A percentile compares a stretch with the other conserved stretches of the same genome.
These are phyloP conservation scores for Gliomastix tumulicola DNA, from an alignment of 2,329 filamentous ascomycete genomes.

Conservation along the genomic window DNA sequence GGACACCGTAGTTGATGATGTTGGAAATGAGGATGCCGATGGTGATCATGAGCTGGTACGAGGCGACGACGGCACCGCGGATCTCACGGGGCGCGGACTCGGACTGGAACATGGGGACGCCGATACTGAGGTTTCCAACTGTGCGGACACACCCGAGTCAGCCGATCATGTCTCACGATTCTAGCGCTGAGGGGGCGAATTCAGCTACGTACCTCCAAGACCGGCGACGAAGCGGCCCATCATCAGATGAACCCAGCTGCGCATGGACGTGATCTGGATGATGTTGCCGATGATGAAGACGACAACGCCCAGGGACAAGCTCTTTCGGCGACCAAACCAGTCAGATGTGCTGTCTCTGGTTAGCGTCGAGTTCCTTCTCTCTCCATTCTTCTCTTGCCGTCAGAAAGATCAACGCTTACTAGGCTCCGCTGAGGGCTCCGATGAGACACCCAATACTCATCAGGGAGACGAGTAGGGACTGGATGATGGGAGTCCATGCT, in stretches of 20 bases:
- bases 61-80: constrained; percentile 57
- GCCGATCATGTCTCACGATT: too few species aligned
- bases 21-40: constrained; percentile 57
- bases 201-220: too few species aligned
- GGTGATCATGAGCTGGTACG: constrained; percentile 71
- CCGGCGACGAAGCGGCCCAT: constrained; percentile 61
- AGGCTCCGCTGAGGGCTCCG: constrained; percentile 45
- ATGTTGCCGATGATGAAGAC: constrained; percentile 59
- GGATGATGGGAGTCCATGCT: constrained; percentile 31
- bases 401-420: constrained; percentile 12
- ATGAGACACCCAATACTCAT: constrained; percentile 48
- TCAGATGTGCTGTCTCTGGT: constrained; percentile 37
- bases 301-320: constrained; percentile 43
- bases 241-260: constrained; percentile 58
- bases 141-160: too few species aligned
- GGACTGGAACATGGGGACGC: constrained; percentile 61
- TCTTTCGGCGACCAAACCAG: constrained; percentile 49
- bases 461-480: constrained; percentile 48
- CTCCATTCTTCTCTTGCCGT: constrained; percentile 10
- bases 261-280: constrained; percentile 54
- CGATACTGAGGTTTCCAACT: constrained; percentile 60
- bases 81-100: constrained; percentile 57
- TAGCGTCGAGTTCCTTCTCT: not conserved
- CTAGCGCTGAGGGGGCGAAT: too few species aligned
- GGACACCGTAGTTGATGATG: constrained; percentile 46